A percentile compares a stretch with the other conserved stretches of the same genome.
Conservation (phyloP, 2,329 filamentous ascomycete species). For the Monilinia fructicola region DNA sequence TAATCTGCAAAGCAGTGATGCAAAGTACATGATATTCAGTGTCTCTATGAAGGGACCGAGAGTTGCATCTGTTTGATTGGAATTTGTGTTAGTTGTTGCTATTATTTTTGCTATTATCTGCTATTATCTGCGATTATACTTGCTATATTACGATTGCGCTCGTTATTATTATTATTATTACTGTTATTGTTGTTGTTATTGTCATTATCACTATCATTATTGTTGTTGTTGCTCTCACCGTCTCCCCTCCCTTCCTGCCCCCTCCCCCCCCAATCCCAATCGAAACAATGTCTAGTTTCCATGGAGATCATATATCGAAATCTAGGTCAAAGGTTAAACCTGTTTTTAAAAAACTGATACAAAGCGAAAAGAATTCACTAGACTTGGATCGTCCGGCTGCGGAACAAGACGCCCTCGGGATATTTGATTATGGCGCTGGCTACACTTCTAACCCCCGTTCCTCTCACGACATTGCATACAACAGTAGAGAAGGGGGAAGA, state of each 20-base stretch:
- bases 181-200: not conserved
- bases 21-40: constrained; percentile 23
- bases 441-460: constrained; percentile 28
- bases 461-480: constrained; percentile 36
- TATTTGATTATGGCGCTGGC: constrained; percentile 39
- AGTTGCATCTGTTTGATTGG: constrained; percentile 15
- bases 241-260: not conserved
- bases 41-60: constrained; percentile 20
- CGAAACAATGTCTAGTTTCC: constrained; percentile 34
- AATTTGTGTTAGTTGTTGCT: constrained; percentile 16
- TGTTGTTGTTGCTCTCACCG: constrained; percentile 18
- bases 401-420: constrained; percentile 49
- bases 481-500: constrained; percentile 27
- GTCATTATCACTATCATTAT: not conserved
- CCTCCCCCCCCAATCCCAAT: not conserved
- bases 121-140: not conserved
- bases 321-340: constrained; percentile 49
- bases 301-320: constrained; percentile 32
- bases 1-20: constrained; percentile 28
- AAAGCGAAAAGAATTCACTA: constrained; percentile 61
- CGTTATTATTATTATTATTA: not conserved
- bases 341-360: constrained; percentile 56
- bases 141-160: not conserved
- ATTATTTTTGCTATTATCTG: constrained; percentile 1
- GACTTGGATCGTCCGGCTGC: constrained; percentile 62